phyloP scores from a whole-genome alignment of 805 yeast genomes.

The Starmerella etchellsii region DNA sequence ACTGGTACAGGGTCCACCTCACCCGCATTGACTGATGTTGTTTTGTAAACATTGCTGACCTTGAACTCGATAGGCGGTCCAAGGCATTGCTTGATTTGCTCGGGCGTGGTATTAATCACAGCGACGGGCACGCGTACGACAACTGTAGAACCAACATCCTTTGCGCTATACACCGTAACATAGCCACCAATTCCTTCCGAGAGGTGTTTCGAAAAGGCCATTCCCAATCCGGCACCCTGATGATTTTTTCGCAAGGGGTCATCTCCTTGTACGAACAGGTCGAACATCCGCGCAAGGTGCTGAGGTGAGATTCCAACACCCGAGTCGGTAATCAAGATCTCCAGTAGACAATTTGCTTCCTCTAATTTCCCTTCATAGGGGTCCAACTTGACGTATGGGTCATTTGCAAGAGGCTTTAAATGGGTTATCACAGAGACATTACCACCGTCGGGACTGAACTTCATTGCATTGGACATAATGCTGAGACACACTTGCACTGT shows the following conservation, averaged over 20 bases:
- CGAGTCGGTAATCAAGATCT: conserved; percentile 71
- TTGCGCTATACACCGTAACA: conserved; percentile 30
- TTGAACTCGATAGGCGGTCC: conserved; percentile 18
- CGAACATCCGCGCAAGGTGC: conserved; percentile 74
- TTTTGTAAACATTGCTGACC: conserved; percentile 13
- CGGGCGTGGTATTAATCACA: background rate
- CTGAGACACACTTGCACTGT: conserved; percentile 86
- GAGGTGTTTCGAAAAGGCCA: conserved; percentile 77
- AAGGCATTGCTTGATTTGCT: background rate
- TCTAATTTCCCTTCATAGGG: conserved; percentile 9
- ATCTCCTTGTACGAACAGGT: conserved; percentile 95
- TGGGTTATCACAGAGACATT: conserved; percentile 21
- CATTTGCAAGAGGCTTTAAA: conserved; percentile 10
- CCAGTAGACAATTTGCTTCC: conserved; percentile 27
- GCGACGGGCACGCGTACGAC: conserved; percentile 20
- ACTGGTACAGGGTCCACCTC: conserved; percentile 2
- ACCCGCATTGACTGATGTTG: conserved; percentile 11
- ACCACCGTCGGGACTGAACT: conserved; percentile 64
- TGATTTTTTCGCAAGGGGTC: conserved; percentile 81
- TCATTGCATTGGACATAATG: conserved; percentile 78
- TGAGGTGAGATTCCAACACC: conserved; percentile 87
- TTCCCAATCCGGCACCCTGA: conserved; percentile 93
- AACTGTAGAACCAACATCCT: conserved; percentile 24
- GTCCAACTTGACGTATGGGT: conserved; percentile 7
- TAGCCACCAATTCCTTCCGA: conserved; percentile 86